Base-by-base conservation (phyloP, 2,329 filamentous ascomycete species). In the Botrytis squamosa region DNA sequence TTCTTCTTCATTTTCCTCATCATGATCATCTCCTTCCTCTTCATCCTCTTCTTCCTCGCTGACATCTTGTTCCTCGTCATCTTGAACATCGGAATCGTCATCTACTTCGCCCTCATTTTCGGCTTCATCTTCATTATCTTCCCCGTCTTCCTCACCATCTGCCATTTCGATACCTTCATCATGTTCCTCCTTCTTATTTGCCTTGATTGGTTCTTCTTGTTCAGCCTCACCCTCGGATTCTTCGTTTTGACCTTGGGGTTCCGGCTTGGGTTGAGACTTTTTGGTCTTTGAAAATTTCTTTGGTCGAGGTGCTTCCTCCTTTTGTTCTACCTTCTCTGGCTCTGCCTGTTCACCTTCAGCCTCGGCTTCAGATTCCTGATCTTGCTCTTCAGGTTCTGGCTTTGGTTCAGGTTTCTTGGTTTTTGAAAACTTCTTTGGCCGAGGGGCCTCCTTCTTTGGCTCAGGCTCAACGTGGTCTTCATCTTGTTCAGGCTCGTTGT, bases 391-490 rank as follows among this genome's bases (percentile, higher is more conserved):
- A 12, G 20, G 36, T 16, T 59, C 55, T 18, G 29, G 44, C 29
- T 49, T 52, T 36, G 64, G 44, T 12, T 49, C 42, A 38, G 64
- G 14, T 10, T 66, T 66, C 29, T 49, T 66, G 44, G 4, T 22
- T 6, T 66, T 66, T 3, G 64, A 38, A 38, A 66, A 66, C 12
- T 66, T 66, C 29, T 66, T 66, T 49, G 29, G 29, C n/a, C 44
- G 42, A 49, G 64, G 29, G 2, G 44, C 29, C 33, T 66, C 42
- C 29, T 66, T 66, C 33, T 49, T 25, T n/a, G 70, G 70, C 69
- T 88, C 86, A 80, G 91, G 86, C 62, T 88, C 86, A 55, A 46
- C 8, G 18, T 20, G 25, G 25, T 52, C 49, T 52, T 57, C 60
- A 1, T 62, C 38, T 20, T 71, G 79, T 60, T 81, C 80, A 25